Conservation (phyloP, 345 rosid species). For the Camelina neglecta region DNA sequence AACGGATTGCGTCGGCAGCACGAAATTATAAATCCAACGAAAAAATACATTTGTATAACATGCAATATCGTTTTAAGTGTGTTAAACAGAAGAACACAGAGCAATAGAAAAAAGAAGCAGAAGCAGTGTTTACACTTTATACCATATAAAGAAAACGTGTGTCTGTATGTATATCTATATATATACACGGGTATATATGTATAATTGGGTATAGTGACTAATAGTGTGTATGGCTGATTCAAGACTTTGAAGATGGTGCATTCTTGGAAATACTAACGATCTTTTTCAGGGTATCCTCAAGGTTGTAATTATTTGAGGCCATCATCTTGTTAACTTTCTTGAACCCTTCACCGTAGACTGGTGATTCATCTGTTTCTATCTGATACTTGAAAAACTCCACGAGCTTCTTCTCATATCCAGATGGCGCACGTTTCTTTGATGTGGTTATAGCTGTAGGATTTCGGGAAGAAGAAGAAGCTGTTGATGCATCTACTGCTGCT, state of each 20-base stretch:
- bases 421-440: constrained; percentile 61
- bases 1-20: not conserved
- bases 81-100: not conserved
- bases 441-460: constrained; percentile 43
- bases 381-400: constrained; percentile 73
- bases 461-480: constrained; percentile 45
- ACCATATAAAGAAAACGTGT: not conserved
- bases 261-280: not conserved
- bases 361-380: constrained; percentile 71
- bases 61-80: not conserved
- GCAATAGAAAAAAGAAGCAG: not conserved
- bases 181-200: not conserved
- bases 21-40: not conserved
- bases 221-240: not conserved
- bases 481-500: not conserved
- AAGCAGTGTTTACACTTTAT: not conserved
- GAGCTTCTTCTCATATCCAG: constrained; percentile 62
- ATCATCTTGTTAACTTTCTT: constrained; percentile 62
- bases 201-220: not conserved
- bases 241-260: not conserved
- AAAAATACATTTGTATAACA: not conserved
- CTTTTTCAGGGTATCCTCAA: constrained; percentile 54
- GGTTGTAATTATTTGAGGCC: constrained; percentile 49
- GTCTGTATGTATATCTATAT: not conserved
- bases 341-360: constrained; percentile 73